phyloP scores from a whole-genome alignment of 2,329 filamentous ascomycete species.

The Sphaerulina musiva region DNA sequence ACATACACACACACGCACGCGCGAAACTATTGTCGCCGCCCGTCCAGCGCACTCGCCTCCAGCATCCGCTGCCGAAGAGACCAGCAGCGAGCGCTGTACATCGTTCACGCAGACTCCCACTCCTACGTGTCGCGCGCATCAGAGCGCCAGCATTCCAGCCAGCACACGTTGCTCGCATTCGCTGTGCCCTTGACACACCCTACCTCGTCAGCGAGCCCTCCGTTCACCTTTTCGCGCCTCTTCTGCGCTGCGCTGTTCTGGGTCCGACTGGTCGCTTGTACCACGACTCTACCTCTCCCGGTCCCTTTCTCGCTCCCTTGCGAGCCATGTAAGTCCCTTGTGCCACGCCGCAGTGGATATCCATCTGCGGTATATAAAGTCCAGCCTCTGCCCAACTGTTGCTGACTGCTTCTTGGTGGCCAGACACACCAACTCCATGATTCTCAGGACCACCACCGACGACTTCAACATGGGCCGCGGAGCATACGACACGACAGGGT shows the following conservation, averaged over 20 bases:
- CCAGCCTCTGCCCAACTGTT: neutral
- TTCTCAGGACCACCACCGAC: conserved; percentile 36
- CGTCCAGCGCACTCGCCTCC: neutral
- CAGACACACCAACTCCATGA: conserved; percentile 32
- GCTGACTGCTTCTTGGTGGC: conserved; percentile 14
- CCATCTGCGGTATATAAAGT: conserved; percentile 16
- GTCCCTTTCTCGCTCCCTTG: conserved; percentile 19
- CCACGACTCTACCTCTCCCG: conserved; percentile 17
- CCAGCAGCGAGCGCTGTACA: neutral
- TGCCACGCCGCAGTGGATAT: conserved; percentile 16
- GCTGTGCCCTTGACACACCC: conserved; percentile 8
- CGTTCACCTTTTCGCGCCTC: neutral
- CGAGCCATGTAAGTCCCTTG: conserved; percentile 22
- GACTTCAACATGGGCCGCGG: conserved; percentile 43
- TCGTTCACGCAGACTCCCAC: conserved; percentile 6
- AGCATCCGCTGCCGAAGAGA: neutral
- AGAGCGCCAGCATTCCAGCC: conserved; percentile 19
- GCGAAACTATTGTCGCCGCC: neutral
- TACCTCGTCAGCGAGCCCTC: neutral
- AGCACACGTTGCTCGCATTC: neutral
- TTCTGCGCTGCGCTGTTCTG: conserved; percentile 13
- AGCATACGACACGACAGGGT: conserved; percentile 46
- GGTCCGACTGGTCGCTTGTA: conserved; percentile 17
- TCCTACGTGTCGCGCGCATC: conserved; percentile 13
- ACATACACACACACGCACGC: no score